These are phyloP conservation scores for Mangifera indica DNA, from an alignment of 345 rosid species.

Conservation along the genomic window DNA sequence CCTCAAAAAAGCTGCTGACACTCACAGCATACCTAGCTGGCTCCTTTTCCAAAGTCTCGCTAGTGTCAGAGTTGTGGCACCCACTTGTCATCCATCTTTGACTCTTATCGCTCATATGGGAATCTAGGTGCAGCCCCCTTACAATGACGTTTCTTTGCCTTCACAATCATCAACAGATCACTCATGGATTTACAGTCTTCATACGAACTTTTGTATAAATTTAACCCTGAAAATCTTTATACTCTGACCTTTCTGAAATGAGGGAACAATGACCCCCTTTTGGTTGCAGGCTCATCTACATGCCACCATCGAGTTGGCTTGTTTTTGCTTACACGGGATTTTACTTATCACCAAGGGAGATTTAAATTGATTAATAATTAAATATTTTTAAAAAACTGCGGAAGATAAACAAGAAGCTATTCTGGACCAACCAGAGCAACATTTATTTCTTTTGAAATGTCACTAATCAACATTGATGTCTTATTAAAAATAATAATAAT, in stretches of 20 bases:
- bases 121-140: slow-evolving; percentile 27
- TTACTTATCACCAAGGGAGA: background rate
- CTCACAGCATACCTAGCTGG: background rate
- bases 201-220: too few species aligned
- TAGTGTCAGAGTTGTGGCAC: slow-evolving; percentile 24
- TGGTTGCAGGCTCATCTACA: background rate
- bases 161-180: slow-evolving; percentile 6
- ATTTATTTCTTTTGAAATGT: background rate
- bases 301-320: background rate
- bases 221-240: too few species aligned
- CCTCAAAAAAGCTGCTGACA: slow-evolving; percentile 30
- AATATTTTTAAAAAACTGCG: too few species aligned
- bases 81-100: slow-evolving; percentile 29
- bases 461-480: slow-evolving; percentile 11
- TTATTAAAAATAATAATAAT: too few species aligned
- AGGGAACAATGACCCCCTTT: too few species aligned
- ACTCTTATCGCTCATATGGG: slow-evolving; percentile 22
- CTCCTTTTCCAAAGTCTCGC: slow-evolving; percentile 22
- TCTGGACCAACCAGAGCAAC: slow-evolving; percentile 7
- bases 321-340: background rate
- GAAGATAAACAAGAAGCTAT: background rate
- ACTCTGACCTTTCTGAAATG: too few species aligned
- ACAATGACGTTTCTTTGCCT: slow-evolving; percentile 10
- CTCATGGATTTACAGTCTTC: background rate
- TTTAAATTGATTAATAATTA: background rate